These are phyloP conservation scores for Quercus gilva DNA, from an alignment of 306 rosid genomes.

Conservation along the genomic window DNA sequence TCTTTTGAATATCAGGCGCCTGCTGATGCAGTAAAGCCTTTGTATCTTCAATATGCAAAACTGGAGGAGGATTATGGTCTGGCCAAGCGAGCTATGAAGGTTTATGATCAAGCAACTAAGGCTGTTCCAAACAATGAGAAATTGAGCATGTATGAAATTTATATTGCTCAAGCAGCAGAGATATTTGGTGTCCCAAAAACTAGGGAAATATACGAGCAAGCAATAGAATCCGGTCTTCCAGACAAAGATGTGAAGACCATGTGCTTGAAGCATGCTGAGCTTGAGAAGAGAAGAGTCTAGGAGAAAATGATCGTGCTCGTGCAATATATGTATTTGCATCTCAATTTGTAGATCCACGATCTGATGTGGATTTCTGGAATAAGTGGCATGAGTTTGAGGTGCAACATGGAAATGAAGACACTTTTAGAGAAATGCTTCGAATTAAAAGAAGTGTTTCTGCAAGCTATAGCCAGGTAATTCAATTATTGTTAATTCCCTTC, in stretches of 20 bases:
- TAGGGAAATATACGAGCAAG: slow-evolving; percentile 58
- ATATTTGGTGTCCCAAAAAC: slow-evolving; percentile 56
- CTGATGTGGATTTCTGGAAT: slow-evolving; percentile 78
- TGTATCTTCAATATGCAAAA: slow-evolving; percentile 55
- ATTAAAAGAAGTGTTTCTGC: slow-evolving; percentile 91
- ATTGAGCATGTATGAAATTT: slow-evolving; percentile 72
- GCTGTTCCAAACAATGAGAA: slow-evolving; percentile 54
- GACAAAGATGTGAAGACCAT: slow-evolving; percentile 88
- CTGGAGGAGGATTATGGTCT: slow-evolving; percentile 58
- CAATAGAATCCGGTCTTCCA: slow-evolving; percentile 81
- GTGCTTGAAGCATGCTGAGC: slow-evolving; percentile 85
- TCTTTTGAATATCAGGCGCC: slow-evolving; percentile 51
- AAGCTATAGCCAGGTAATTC: slow-evolving; percentile 75
- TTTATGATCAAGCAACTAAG: slow-evolving; percentile 54
- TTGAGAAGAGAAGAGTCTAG: slow-evolving; percentile 93
- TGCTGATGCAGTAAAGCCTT: slow-evolving; percentile 54
- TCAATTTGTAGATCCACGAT: slow-evolving; percentile 83
- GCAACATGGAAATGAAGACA: slow-evolving; percentile 88
- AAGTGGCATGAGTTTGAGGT: slow-evolving; percentile 95
- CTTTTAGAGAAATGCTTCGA: slow-evolving; percentile 95
- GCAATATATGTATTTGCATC: slow-evolving; percentile 68
- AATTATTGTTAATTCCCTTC: too few relatives aligned
- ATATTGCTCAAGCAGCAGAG: slow-evolving; percentile 80
- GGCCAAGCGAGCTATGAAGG: slow-evolving; percentile 60
- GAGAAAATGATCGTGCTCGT: slow-evolving; percentile 88